Evolutionary conservation across 2,329 filamentous ascomycete species (phyloP).

Genomic region (Exophiala sp.): DNA sequence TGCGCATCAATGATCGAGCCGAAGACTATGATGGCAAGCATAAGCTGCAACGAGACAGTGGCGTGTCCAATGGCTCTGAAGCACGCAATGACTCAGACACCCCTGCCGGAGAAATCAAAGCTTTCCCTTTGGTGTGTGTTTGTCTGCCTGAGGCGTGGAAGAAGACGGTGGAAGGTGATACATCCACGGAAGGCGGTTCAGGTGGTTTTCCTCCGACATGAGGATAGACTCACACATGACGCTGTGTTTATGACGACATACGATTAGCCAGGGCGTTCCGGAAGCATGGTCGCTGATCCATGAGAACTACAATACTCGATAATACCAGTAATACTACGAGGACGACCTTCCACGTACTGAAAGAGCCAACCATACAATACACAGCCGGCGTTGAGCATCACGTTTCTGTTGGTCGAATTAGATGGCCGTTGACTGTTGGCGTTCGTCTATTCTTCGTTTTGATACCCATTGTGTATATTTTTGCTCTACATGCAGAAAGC

Average conservation of each 20-base stretch:
- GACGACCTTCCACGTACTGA: conserved; percentile 1
- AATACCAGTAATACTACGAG: conserved; percentile 25
- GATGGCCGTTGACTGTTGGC: conserved; percentile 4
- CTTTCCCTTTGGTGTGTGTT: conserved; percentile 94
- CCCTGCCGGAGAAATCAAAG: conserved; percentile 82
- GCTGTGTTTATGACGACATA: conserved; percentile 24
- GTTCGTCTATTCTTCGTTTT: conserved; percentile 16
- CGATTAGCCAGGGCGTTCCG: conserved; percentile 23
- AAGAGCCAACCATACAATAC: background rate
- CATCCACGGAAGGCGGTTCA: conserved; percentile 63
- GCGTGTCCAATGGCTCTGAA: conserved; percentile 77
- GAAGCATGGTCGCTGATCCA: conserved; percentile 14
- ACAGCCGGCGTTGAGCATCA: too few species aligned
- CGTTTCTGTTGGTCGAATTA: background rate
- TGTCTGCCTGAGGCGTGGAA: conserved; percentile 94
- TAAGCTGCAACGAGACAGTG: conserved; percentile 82
- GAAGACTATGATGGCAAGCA: conserved; percentile 82
- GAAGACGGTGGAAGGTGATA: conserved; percentile 91
- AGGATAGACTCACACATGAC: conserved; percentile 7
- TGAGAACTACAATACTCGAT: conserved; percentile 19
- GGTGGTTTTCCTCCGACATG: conserved; percentile 23
- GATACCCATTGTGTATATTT: conserved; percentile 23
- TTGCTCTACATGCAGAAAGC: background rate
- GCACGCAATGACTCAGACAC: conserved; percentile 59
- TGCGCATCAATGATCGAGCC: conserved; percentile 74